phyloP scores from a whole-genome alignment of 495 filamentous ascomycete species.

The Podospora pseudoanserina region DNA sequence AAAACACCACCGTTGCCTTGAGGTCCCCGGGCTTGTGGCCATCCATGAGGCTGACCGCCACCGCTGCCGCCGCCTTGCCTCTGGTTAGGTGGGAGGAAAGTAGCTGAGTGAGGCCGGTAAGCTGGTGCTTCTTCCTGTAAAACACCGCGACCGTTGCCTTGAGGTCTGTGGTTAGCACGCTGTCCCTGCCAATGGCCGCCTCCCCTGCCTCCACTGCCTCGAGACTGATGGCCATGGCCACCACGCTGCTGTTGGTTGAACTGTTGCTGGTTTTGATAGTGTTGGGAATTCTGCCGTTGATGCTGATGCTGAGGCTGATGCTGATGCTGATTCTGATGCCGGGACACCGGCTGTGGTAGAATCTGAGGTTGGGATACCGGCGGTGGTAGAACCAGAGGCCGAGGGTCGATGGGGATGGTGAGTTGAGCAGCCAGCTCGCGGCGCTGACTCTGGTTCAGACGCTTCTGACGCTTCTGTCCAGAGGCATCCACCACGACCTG shows the following conservation, averaged over 20 bases:
- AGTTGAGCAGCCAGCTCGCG: conserved; percentile 52
- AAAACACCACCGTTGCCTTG: background rate
- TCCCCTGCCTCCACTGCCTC: conserved; percentile 6
- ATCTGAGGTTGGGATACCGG: conserved; percentile 17
- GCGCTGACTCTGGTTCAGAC: conserved; percentile 54
- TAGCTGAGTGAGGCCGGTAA: conserved; percentile 27
- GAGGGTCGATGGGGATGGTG: conserved; percentile 48
- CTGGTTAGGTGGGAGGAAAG: conserved; percentile 23
- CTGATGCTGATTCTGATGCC: background rate
- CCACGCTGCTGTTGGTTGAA: conserved; percentile 20
- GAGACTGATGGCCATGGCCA: background rate
- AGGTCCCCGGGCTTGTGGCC: conserved; percentile 6
- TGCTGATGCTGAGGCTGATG: background rate
- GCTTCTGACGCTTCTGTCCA: conserved; percentile 35
- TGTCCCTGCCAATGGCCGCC: background rate
- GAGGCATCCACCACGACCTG: background rate
- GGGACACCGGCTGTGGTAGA: conserved; percentile 7
- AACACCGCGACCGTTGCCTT: background rate
- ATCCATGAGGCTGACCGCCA: background rate
- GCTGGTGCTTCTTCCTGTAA: background rate
- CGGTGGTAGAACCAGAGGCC: conserved; percentile 26
- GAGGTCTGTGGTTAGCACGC: background rate
- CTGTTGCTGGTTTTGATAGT: no score
- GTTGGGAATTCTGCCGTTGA: no score
- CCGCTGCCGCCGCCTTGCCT: conserved; percentile 6